Percentiles rank a stretch among this genome's conserved stretches.
Conservation (phyloP, 2,329 filamentous ascomycete species). For the Penicillium sp. region DNA sequence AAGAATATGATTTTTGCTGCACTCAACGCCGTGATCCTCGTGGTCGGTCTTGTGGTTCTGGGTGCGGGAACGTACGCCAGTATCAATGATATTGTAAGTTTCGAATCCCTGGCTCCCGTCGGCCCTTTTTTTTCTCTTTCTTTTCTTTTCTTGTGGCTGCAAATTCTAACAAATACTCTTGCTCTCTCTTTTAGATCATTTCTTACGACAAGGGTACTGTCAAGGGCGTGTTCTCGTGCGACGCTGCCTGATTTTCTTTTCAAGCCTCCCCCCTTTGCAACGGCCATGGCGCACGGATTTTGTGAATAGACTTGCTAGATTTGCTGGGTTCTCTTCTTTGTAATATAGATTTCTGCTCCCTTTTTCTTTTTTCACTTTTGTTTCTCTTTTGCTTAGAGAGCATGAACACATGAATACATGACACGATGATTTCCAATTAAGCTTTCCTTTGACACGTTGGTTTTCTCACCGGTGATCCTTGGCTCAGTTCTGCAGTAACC, state of each 20-base stretch:
- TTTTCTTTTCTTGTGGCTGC: neutral
- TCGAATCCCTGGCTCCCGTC: neutral
- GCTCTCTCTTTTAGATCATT: neutral
- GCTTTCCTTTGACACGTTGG: too few species aligned
- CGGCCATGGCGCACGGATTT: neutral
- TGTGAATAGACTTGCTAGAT: neutral
- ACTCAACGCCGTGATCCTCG: neutral
- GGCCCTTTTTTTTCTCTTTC: neutral
- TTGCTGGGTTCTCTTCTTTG: neutral
- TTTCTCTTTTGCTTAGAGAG: neutral
- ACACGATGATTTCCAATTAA: too few species aligned
- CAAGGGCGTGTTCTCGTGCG: slow-evolving; percentile 1
- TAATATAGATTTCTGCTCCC: slow-evolving; percentile 1
- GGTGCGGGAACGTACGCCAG: slow-evolving; percentile 1
- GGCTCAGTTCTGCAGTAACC: too few species aligned
- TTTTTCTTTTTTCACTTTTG: neutral
- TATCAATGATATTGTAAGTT: slow-evolving; percentile 1
- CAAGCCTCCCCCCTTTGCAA: too few species aligned
- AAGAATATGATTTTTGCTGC: neutral
- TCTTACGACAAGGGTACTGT: neutral
- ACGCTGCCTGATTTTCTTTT: neutral
- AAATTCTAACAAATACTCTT: neutral
- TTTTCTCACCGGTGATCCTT: too few species aligned
- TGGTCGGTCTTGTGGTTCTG: neutral
- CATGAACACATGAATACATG: too few species aligned